Conservation (phyloP, 805 yeast genomes). For the Ogataea neopini region DNA sequence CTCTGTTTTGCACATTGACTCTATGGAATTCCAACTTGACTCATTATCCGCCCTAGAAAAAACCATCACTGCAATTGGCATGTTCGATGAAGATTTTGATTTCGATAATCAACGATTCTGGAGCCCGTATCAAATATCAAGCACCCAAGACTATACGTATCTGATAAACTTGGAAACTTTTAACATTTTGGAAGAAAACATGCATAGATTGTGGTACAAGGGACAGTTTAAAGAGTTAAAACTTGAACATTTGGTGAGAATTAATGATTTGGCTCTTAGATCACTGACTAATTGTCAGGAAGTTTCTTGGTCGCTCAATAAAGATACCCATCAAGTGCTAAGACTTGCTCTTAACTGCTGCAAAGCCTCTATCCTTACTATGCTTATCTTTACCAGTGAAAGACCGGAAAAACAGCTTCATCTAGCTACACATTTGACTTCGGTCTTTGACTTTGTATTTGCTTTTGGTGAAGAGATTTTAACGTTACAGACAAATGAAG, state of each 20-base stretch:
- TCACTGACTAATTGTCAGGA: slow-evolving; percentile 29
- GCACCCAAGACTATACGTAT: background rate
- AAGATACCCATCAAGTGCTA: slow-evolving; percentile 6
- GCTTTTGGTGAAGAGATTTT: slow-evolving; percentile 20
- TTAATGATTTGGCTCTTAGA: slow-evolving; percentile 34
- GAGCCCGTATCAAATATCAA: slow-evolving; percentile 14
- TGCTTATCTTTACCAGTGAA: slow-evolving; percentile 43
- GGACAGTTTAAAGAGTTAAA: slow-evolving; percentile 20
- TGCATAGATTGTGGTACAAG: slow-evolving; percentile 25
- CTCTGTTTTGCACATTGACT: slow-evolving; percentile 1
- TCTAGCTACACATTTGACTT: slow-evolving; percentile 44
- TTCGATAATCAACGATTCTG: slow-evolving; percentile 11
- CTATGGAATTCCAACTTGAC: background rate
- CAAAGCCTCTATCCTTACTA: slow-evolving; percentile 37
- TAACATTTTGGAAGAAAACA: slow-evolving; percentile 21
- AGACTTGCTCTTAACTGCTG: slow-evolving; percentile 30
- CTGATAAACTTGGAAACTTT: slow-evolving; percentile 24
- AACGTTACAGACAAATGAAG: background rate
- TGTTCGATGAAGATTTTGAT: slow-evolving; percentile 30
- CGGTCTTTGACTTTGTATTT: slow-evolving; percentile 43
- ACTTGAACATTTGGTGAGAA: slow-evolving; percentile 32
- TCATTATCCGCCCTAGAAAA: slow-evolving; percentile 4
- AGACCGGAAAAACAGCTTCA: slow-evolving; percentile 45
- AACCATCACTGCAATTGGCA: slow-evolving; percentile 19
- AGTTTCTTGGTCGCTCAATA: slow-evolving; percentile 25